Evolutionary conservation across 202 grass and related monocot genomes (phyloP).

Genomic region (Elaeis oleifera): DNA sequence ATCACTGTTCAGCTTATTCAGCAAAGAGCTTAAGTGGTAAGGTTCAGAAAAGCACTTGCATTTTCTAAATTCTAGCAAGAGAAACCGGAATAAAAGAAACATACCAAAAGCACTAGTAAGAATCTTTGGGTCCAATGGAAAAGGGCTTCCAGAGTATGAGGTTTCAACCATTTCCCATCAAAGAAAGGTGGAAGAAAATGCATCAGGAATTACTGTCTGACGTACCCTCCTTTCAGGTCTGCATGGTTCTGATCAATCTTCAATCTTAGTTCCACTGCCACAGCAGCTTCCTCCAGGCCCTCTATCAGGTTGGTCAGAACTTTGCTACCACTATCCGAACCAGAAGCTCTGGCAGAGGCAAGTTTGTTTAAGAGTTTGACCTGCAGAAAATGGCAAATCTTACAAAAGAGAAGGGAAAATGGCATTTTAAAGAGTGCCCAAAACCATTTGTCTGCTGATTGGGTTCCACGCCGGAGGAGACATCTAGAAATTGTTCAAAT

Average conservation of each 20-base stretch:
- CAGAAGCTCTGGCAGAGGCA: conserved; percentile 55
- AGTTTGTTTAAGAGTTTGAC: conserved; percentile 99
- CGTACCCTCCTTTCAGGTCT: conserved; percentile 84
- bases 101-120: no score
- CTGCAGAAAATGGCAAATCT: conserved; percentile 24
- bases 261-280: conserved; percentile 68
- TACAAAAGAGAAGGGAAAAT: conserved; percentile 1
- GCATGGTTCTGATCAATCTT: conserved; percentile 93
- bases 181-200: not conserved
- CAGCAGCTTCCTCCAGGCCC: conserved; percentile 73
- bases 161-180: no score
- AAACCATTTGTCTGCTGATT: no score
- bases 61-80: no score
- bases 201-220: conserved; percentile 16
- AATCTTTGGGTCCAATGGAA: no score
- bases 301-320: conserved; percentile 83
- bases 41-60: no score
- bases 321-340: conserved; percentile 50
- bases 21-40: no score
- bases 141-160: no score
- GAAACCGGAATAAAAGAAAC: no score
- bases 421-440: not conserved
- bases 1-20: no score
- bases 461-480: no score
- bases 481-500: no score